These are phyloP conservation scores for Botrytis deweyae DNA, from an alignment of 2,329 filamentous ascomycete species.

Conservation along the genomic window DNA sequence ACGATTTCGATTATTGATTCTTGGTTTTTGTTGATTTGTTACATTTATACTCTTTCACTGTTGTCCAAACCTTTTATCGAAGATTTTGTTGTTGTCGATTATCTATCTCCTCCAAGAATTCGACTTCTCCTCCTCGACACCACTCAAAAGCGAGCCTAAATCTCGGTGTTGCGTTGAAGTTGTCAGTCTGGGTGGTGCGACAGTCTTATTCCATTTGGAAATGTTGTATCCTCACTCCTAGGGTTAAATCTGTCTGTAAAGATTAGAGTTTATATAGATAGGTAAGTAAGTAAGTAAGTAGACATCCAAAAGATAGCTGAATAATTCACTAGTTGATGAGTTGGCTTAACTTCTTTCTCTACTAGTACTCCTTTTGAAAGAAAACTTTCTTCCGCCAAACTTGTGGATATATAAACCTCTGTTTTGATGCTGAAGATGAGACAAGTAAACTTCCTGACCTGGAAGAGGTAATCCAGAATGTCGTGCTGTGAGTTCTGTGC, in stretches of 20 bases:
- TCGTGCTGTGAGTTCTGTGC: background rate
- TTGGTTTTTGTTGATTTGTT: background rate
- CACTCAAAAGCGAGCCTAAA: rapidly evolving
- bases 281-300: background rate
- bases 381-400: background rate
- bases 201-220: rapidly evolving
- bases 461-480: too few species aligned
- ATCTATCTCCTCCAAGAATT: background rate
- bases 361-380: background rate
- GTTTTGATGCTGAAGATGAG: background rate
- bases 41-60: too few species aligned
- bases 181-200: rapidly evolving
- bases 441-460: too few species aligned
- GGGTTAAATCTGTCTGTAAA: too few species aligned
- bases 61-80: too few species aligned
- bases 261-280: background rate
- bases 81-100: background rate
- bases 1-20: rapidly evolving
- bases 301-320: background rate
- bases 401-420: background rate
- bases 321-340: rapidly evolving
- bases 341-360: background rate
- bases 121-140: rapidly evolving
- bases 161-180: background rate
- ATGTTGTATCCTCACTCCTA: background rate